Base-by-base conservation (phyloP, 2,329 filamentous ascomycete genomes). In the Diaporthe vexans region DNA sequence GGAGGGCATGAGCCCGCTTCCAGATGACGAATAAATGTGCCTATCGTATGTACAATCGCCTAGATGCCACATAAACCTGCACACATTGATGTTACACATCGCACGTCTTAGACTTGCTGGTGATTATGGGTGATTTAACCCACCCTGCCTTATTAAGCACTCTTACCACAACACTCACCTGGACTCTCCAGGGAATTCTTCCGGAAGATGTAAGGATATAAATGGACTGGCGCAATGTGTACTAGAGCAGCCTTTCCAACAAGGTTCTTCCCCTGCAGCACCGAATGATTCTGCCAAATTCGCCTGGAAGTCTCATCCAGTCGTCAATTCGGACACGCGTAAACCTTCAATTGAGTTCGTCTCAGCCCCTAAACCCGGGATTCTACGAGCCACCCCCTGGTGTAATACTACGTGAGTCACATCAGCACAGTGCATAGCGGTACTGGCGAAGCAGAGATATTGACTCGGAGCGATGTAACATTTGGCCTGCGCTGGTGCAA, bases 341-440 rank as follows among this genome's bases (percentile, higher is more conserved):
- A 21, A 17, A 21, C 17, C 59, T 65, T 51, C 43, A 51, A 19
- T 48, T 43, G 26, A 24, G 43, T 35, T 46, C 33, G 35, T 65
- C 40, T 65, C 61, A 26, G 61, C 26, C 17, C 61, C 61, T 65
- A 24, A 8, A 29, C 24, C 59, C 24, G 21, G 43, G 2, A 35
- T 35, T 35, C 1, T 17, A 51, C 26, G 35, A 6, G 2, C 11
- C 61, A 65, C 61, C 48, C 61, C 61, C 33, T 35, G 61, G 43
- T 2, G 43, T 65, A 33, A 9, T 10, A 24, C 19, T 48, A 65
- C 26, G 61, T 40, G 3, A n/a, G 26, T 5, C 24, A 17, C 19
- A 51, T 21, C 19, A 33, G 61, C 61, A 65, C 61, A 51, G 61
- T 51, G 61, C 61, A 35, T 35, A 19, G 43, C 61, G n/a, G 24